Conservation (phyloP, 2,329 filamentous ascomycete species). For the Curvularia eragrostidis region DNA sequence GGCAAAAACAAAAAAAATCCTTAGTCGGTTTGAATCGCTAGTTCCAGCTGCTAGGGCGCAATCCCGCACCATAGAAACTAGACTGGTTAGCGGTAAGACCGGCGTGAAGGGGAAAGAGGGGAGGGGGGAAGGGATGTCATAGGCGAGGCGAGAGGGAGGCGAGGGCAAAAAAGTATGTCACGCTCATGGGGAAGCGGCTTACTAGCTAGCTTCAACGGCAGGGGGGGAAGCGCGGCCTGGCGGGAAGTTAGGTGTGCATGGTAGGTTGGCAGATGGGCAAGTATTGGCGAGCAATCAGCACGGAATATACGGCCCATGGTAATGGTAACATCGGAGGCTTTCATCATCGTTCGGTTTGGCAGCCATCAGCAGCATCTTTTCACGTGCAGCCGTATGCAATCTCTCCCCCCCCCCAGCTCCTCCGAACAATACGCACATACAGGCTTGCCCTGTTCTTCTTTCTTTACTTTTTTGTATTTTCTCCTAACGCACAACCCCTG, state of each 20-base stretch:
- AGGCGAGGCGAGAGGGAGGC: not conserved
- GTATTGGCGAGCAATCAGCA: slow-evolving; percentile 8
- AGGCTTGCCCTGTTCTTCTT: not conserved
- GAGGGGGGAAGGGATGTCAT: too few relatives aligned
- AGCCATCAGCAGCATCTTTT: not conserved
- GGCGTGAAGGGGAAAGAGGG: not conserved
- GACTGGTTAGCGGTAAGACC: slow-evolving; percentile 2
- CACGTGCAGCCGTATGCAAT: too few relatives aligned
- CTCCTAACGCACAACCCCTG: not conserved
- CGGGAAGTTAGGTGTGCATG: not conserved
- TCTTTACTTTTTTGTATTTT: too few relatives aligned
- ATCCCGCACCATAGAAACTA: not conserved
- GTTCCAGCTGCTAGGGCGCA: not conserved
- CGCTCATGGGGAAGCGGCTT: slow-evolving; percentile 7
- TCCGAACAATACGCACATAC: too few relatives aligned
- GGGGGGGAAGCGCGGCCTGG: not conserved
- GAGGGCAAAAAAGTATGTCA: not conserved
- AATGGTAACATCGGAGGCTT: slow-evolving; percentile 11
- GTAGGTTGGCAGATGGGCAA: not conserved
- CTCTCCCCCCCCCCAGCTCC: too few relatives aligned
- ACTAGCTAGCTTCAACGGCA: not conserved
- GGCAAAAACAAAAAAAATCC: slow-evolving; percentile 4
- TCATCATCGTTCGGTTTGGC: not conserved
- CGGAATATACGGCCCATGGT: slow-evolving; percentile 3
- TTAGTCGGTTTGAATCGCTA: slow-evolving; percentile 2